Conservation (phyloP, 192 early-diverging fungal genomes). For the Cetraspora pellucida region DNA sequence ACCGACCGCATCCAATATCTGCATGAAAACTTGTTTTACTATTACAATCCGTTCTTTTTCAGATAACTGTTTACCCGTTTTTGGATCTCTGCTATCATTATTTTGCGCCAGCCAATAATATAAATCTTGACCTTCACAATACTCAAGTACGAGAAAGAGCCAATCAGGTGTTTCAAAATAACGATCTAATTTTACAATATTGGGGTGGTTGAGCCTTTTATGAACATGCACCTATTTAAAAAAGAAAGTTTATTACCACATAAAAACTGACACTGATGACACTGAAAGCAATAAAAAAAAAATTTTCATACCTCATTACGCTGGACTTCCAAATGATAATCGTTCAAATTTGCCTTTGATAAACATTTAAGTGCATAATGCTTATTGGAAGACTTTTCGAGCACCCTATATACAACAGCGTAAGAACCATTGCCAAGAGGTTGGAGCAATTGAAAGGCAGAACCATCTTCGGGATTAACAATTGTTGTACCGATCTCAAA, state of each 20-base stretch:
- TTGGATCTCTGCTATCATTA: conserved; percentile 42
- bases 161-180: conserved; percentile 72
- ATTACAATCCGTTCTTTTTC: conserved; percentile 59
- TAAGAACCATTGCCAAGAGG: conserved; percentile 74
- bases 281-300: conserved; percentile 21
- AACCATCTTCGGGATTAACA: conserved; percentile 1
- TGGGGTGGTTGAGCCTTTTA: conserved; percentile 58
- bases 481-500: conserved; percentile 27
- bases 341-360: conserved; percentile 62
- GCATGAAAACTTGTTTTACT: conserved; percentile 71
- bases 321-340: conserved; percentile 68
- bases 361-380: conserved; percentile 76
- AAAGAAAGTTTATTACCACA: neutral
- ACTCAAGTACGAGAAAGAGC: conserved; percentile 72
- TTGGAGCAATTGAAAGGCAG: conserved; percentile 35
- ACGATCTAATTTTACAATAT: conserved; percentile 66
- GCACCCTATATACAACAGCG: conserved; percentile 75
- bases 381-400: conserved; percentile 53
- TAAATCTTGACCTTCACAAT: conserved; percentile 54
- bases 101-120: conserved; percentile 55
- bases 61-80: conserved; percentile 51
- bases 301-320: conserved; percentile 68
- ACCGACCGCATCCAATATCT: conserved; percentile 71
- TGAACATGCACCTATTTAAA: conserved; percentile 52
- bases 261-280: neutral